Percentiles rank a stretch among this genome's conserved stretches.
These are phyloP conservation scores for Iberis pinnata DNA, from an alignment of 345 rosid species.

Conservation along the genomic window DNA sequence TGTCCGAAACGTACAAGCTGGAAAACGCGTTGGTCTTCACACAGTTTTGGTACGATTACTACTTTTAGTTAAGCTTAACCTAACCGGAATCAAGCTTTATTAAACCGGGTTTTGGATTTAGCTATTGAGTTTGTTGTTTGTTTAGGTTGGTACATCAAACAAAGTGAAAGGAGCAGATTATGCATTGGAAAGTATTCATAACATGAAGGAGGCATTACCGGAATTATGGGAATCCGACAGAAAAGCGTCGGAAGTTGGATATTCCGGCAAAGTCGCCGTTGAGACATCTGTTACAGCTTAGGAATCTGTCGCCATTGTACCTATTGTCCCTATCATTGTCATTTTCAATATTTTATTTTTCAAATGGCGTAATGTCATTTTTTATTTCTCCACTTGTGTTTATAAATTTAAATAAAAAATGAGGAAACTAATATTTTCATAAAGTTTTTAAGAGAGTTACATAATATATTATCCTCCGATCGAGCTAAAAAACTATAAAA, in stretches of 20 bases:
- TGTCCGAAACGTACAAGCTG: constrained; percentile 76
- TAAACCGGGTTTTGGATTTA: not conserved
- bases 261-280: constrained; percentile 35
- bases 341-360: constrained; percentile 18
- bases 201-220: constrained; percentile 27
- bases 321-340: constrained; percentile 20
- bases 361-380: constrained; percentile 31
- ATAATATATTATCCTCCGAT: too few relatives aligned
- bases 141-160: constrained; percentile 61
- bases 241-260: too few relatives aligned
- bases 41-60: constrained; percentile 59
- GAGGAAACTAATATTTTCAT: not conserved
- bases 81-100: constrained; percentile 6
- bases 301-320: constrained; percentile 20
- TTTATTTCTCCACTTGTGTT: constrained; percentile 12
- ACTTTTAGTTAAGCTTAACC: constrained; percentile 4
- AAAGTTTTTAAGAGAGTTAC: not conserved
- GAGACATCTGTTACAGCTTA: constrained; percentile 76
- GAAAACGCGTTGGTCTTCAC: constrained; percentile 70
- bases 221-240: too few relatives aligned
- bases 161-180: constrained; percentile 78
- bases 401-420: constrained; percentile 15
- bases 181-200: constrained; percentile 80
- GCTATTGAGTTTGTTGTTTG: constrained; percentile 8
- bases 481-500: not conserved